These are phyloP conservation scores for Coniferiporia weirii DNA, from an alignment of 1,284 basidiomycete species.

Conservation along the genomic window DNA sequence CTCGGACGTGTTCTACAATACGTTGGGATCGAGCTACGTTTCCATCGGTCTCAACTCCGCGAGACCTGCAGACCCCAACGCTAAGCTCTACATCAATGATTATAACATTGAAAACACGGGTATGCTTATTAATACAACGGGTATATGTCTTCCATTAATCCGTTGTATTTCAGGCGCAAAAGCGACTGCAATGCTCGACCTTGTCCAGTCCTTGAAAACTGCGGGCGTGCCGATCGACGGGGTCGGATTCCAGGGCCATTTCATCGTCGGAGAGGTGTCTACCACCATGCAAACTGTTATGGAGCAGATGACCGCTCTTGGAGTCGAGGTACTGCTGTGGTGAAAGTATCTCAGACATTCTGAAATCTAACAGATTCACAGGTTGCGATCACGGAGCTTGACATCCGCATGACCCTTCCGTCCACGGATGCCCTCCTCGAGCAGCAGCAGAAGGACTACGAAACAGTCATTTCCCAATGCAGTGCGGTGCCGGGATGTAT, in stretches of 20 bases:
- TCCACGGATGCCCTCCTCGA: conserved; percentile 39
- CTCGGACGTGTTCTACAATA: conserved; percentile 32
- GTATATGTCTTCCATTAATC: not conserved
- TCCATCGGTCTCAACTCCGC: conserved; percentile 33
- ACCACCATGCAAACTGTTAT: conserved; percentile 36
- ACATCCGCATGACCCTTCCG: conserved; percentile 49
- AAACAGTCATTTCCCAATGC: conserved; percentile 42
- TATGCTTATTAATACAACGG: not conserved
- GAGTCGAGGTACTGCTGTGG: conserved; percentile 37
- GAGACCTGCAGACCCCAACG: conserved; percentile 31
- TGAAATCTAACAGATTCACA: not conserved
- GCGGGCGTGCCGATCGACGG: conserved; percentile 44
- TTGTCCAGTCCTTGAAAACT: conserved; percentile 38
- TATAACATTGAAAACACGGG: conserved; percentile 31
- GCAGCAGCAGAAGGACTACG: conserved; percentile 46
- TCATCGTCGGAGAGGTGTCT: conserved; percentile 45
- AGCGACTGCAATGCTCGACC: conserved; percentile 40
- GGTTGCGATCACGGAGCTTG: conserved; percentile 48
- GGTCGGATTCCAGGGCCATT: conserved; percentile 45
- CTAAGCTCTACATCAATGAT: conserved; percentile 33
- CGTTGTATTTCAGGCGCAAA: conserved; percentile 31
- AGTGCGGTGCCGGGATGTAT: conserved; percentile 37
- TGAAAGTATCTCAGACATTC: not conserved
- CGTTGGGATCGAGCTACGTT: conserved; percentile 32
- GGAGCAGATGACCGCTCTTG: conserved; percentile 41